Conservation (phyloP, 2,329 filamentous ascomycete species). For the Claviceps pazoutovae region DNA sequence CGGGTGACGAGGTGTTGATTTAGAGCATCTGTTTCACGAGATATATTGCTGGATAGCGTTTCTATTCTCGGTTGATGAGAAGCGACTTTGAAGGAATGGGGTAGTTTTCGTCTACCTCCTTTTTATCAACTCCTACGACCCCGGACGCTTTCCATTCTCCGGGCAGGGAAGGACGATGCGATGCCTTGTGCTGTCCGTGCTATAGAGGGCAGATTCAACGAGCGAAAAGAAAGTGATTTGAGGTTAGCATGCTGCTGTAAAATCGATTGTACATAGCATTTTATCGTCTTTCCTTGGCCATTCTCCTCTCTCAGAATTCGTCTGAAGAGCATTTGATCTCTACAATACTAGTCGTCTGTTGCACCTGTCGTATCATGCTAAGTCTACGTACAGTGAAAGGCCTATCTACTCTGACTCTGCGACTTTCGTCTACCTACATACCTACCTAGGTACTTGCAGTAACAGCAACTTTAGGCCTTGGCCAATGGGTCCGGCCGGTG, state of each 20-base stretch:
- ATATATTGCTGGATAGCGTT: not conserved
- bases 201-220: not conserved
- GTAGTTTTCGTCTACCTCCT: not conserved
- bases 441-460: too few species aligned
- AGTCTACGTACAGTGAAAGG: too few species aligned
- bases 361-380: too few species aligned
- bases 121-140: not conserved
- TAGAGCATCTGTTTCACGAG: not conserved
- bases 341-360: too few species aligned
- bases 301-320: too few species aligned
- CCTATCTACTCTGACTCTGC: too few species aligned
- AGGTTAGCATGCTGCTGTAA: not conserved
- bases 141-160: not conserved
- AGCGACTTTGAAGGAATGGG: too few species aligned
- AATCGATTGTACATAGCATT: not conserved
- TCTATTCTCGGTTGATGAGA: not conserved
- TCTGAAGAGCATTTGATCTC: too few species aligned
- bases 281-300: too few species aligned
- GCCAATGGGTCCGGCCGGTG: too few species aligned
- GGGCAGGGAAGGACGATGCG: not conserved
- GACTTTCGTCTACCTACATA: too few species aligned
- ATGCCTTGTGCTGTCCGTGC: not conserved
- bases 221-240: not conserved
- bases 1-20: constrained; percentile 21
- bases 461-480: too few species aligned